Base-by-base conservation (phyloP, 2,329 filamentous ascomycete genomes). In the Scytalidium lignicola region DNA sequence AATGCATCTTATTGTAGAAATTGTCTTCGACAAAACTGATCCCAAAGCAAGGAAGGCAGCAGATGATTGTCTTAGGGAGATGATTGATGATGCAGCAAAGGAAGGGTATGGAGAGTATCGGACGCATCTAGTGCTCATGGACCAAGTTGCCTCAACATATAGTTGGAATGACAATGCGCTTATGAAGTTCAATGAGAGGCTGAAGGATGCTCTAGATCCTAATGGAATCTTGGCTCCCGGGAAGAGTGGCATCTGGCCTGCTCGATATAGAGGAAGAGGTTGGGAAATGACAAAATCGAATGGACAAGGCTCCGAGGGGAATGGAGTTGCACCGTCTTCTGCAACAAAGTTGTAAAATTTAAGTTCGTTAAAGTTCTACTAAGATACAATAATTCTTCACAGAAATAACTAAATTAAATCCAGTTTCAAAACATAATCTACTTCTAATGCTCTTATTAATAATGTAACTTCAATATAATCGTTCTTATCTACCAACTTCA, bases 1-100 rank as follows among this genome's bases (percentile, higher is more conserved):
- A 60, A 78, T 79, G 68, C 76, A 79, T 58, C 72, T 78, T 57
- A 79, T 80, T 50, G 70, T 77, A 2, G 74, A 74, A 50, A 73
- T 80, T 40, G 68, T 79, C 13, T 80, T 75, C 57, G 69, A 80
- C 51, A 65, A 71, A 4, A 65, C 67, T 32, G 65, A 74, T 28
- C 55, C 65, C 0, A 66, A 70, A 1, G 55, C 60, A 43, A 68
- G 73, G 54, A 53, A 64, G 18, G 62, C 65, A 46, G 67, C 67
- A 10, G 61, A 69, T 51, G 55, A 58, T 50, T 53, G 72, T 12
- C 71, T 75, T 51, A 59, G 57, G n/a, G 61, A 60, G 22, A 56
- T 72, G 48, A 69, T 73, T 43, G 60, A 65, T 21, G 68, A 70
- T 43, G 62, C 62, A n/a, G 70, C 70, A 2, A 60, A 61, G 13